phyloP scores from a whole-genome alignment of 2,329 filamentous ascomycete species.

The Alternaria consortialis region DNA sequence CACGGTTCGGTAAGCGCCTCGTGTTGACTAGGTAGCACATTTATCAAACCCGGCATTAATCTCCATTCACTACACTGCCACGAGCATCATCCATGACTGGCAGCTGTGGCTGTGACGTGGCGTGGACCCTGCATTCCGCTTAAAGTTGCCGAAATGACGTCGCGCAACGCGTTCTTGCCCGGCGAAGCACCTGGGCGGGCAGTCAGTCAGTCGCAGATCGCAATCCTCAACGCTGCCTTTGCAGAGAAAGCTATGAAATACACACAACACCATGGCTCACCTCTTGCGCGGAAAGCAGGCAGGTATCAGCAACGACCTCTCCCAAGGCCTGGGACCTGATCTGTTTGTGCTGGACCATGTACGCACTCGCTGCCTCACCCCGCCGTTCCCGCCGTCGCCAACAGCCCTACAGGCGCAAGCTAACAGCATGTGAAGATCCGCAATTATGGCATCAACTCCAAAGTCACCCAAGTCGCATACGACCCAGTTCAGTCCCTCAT shows the following conservation, averaged over 20 bases:
- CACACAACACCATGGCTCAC: slow-evolving; percentile 71
- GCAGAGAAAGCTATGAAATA: slow-evolving; percentile 41
- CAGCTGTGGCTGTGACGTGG: slow-evolving; percentile 13
- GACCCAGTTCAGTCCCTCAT: slow-evolving; percentile 93
- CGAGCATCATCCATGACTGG: not conserved
- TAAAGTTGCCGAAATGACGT: slow-evolving; percentile 30
- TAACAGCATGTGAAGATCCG: slow-evolving; percentile 39
- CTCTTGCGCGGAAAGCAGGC: slow-evolving; percentile 93
- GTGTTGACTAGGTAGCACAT: not conserved
- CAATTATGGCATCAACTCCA: slow-evolving; percentile 66
- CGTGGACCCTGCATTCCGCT: slow-evolving; percentile 30
- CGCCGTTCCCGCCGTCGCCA: slow-evolving; percentile 10
- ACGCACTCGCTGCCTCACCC: slow-evolving; percentile 44
- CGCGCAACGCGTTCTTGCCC: slow-evolving; percentile 22
- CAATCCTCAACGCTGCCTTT: slow-evolving; percentile 9
- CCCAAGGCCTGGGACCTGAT: slow-evolving; percentile 78
- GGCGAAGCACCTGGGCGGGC: slow-evolving; percentile 18
- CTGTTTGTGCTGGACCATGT: slow-evolving; percentile 85
- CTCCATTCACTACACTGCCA: not conserved
- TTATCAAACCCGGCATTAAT: not conserved
- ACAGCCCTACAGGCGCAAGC: slow-evolving; percentile 18
- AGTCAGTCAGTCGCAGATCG: slow-evolving; percentile 22
- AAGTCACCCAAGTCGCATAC: slow-evolving; percentile 81
- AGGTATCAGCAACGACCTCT: slow-evolving; percentile 91
- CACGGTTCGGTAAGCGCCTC: not conserved